Conservation (phyloP, 176 grass and related monocot species). For the Aegilops longissima region DNA sequence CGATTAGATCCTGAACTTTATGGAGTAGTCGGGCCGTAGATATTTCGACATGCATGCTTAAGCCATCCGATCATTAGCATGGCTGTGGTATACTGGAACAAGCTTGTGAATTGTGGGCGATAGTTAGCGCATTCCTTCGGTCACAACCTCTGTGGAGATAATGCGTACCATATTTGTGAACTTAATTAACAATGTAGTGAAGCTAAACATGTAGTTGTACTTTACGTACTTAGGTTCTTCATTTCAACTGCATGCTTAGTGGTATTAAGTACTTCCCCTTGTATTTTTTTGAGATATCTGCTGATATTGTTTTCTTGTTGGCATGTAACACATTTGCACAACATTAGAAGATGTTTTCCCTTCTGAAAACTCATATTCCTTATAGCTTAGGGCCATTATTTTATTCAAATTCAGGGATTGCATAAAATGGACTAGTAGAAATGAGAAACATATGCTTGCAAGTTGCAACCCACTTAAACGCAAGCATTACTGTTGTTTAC, state of each 20-base stretch:
- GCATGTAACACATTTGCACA: neutral
- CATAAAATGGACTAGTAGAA: neutral
- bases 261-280: neutral
- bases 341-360: neutral
- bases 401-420: conserved; percentile 6
- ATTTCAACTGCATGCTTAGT: conserved; percentile 2
- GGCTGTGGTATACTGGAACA: neutral
- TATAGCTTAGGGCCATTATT: neutral
- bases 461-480: neutral
- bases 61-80: neutral
- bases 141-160: neutral
- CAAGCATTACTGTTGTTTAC: conserved; percentile 4
- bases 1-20: neutral
- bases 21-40: neutral
- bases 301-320: neutral
- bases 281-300: neutral
- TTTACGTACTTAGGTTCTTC: neutral
- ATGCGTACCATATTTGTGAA: neutral
- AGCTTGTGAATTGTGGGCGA: neutral
- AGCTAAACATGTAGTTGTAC: conserved; percentile 8
- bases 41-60: neutral
- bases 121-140: conserved; percentile 1
- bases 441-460: neutral
- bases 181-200: neutral
- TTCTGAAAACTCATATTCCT: conserved; percentile 9